These are phyloP conservation scores for Macrolepiota fuliginosa DNA, from an alignment of 768 basidiomycete species.

Conservation along the genomic window DNA sequence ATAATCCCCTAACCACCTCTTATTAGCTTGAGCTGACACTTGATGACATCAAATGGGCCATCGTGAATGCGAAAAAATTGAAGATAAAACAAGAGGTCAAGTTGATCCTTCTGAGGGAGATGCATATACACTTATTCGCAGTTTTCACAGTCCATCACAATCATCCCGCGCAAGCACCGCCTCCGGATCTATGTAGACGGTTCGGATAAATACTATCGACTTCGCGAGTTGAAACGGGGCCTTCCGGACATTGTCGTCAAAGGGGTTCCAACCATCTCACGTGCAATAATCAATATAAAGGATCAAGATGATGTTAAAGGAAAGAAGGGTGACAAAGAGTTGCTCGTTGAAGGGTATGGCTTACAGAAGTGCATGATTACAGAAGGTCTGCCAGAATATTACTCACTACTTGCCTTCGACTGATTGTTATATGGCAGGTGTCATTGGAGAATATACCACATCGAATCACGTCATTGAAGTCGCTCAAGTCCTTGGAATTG, in stretches of 20 bases:
- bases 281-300: constrained; percentile 96
- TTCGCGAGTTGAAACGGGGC: constrained; percentile 84
- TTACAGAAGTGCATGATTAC: constrained; percentile 96
- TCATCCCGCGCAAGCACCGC: constrained; percentile 71
- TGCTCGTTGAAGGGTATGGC: constrained; percentile 97
- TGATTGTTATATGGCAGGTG: constrained; percentile 51
- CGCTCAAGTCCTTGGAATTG: constrained; percentile 93
- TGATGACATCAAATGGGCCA: constrained; percentile 91
- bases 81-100: constrained; percentile 87
- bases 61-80: constrained; percentile 82
- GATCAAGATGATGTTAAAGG: constrained; percentile 79
- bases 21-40: constrained; percentile 85
- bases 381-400: constrained; percentile 57
- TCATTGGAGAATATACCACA: constrained; percentile 87
- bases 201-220: constrained; percentile 74
- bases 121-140: constrained; percentile 8
- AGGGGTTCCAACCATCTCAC: constrained; percentile 85
- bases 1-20: not conserved
- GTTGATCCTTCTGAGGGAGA: not conserved
- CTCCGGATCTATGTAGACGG: constrained; percentile 80
- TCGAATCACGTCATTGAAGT: constrained; percentile 99
- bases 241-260: constrained; percentile 85
- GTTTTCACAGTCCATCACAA: constrained; percentile 59
- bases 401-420: constrained; percentile 11
- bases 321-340: constrained; percentile 84